Conservation (phyloP, 2,329 filamentous ascomycete genomes). For the Pyrenochaeta sp. region DNA sequence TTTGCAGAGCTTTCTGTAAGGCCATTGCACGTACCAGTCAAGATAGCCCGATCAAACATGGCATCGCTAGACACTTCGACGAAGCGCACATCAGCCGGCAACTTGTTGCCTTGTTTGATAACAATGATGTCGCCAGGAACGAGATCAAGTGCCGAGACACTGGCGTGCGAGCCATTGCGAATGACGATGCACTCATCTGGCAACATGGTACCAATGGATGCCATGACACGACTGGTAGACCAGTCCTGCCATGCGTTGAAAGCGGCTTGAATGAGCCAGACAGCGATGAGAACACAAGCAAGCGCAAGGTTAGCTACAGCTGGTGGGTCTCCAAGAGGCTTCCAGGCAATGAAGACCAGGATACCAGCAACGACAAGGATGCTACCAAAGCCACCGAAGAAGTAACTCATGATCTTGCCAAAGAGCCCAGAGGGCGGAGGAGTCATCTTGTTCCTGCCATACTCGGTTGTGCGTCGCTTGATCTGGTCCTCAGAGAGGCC, state of each 20-base stretch:
- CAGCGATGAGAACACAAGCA: slow-evolving; percentile 73
- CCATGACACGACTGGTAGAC: slow-evolving; percentile 79
- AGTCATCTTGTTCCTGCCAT: slow-evolving; percentile 73
- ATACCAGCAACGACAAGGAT: slow-evolving; percentile 73
- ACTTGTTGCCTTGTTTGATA: slow-evolving; percentile 74
- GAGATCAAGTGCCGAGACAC: slow-evolving; percentile 64
- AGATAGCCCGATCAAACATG: slow-evolving; percentile 75
- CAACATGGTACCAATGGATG: slow-evolving; percentile 81
- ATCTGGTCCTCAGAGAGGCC: slow-evolving; percentile 69
- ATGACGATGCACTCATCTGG: slow-evolving; percentile 73
- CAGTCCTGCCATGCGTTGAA: slow-evolving; percentile 73
- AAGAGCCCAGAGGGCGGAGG: slow-evolving; percentile 68
- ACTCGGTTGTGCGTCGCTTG: slow-evolving; percentile 61
- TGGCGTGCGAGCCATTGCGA: slow-evolving; percentile 63
- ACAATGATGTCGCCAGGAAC: slow-evolving; percentile 75
- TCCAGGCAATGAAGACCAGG: slow-evolving; percentile 79
- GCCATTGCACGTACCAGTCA: slow-evolving; percentile 66
- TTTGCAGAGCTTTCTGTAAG: background rate
- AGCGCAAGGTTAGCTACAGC: slow-evolving; percentile 73
- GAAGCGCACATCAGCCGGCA: slow-evolving; percentile 77
- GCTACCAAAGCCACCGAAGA: slow-evolving; percentile 79
- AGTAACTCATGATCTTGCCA: slow-evolving; percentile 69
- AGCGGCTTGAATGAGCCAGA: slow-evolving; percentile 66
- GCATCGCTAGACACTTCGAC: slow-evolving; percentile 72
- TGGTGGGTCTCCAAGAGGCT: slow-evolving; percentile 76